Evolutionary conservation across 1,284 basidiomycete genomes (phyloP).

Genomic region (Ceratobasidium sp.): DNA sequence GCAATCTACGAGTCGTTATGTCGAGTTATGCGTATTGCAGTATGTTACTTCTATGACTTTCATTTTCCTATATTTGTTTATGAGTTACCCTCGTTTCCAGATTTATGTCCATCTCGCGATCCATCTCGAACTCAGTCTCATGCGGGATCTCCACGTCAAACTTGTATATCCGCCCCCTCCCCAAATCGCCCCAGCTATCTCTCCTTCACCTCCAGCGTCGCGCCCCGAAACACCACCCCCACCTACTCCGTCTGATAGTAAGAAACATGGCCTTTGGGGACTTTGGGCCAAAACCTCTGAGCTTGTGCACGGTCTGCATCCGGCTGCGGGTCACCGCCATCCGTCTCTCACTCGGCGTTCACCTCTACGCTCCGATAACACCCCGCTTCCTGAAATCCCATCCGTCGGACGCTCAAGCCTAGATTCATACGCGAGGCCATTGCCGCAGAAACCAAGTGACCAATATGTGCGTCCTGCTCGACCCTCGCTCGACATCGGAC

Average conservation of each 20-base stretch:
- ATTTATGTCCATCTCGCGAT: conserved; percentile 72
- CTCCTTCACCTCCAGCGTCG: conserved; percentile 4
- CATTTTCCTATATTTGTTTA: not conserved
- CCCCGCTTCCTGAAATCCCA: conserved; percentile 19
- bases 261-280: conserved; percentile 45
- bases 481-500: conserved; percentile 21
- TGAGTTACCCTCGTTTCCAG: conserved; percentile 49
- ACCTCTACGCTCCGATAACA: conserved; percentile 14
- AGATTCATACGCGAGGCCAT: not conserved
- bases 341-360: conserved; percentile 27
- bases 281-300: conserved; percentile 45
- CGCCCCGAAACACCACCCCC: conserved; percentile 1
- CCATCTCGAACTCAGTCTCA: conserved; percentile 71
- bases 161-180: conserved; percentile 58
- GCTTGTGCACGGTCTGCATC: conserved; percentile 23
- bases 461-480: conserved; percentile 1
- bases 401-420: conserved; percentile 11
- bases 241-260: conserved; percentile 34
- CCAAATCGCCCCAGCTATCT: not conserved
- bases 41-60: conserved; percentile 21
- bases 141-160: conserved; percentile 65
- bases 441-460: conserved; percentile 5
- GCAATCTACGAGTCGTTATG: conserved; percentile 63
- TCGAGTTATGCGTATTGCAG: conserved; percentile 62
- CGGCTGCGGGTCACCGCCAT: conserved; percentile 10